These are phyloP conservation scores for Yarrowia deformans DNA, from an alignment of 805 yeast genomes.

Conservation along the genomic window DNA sequence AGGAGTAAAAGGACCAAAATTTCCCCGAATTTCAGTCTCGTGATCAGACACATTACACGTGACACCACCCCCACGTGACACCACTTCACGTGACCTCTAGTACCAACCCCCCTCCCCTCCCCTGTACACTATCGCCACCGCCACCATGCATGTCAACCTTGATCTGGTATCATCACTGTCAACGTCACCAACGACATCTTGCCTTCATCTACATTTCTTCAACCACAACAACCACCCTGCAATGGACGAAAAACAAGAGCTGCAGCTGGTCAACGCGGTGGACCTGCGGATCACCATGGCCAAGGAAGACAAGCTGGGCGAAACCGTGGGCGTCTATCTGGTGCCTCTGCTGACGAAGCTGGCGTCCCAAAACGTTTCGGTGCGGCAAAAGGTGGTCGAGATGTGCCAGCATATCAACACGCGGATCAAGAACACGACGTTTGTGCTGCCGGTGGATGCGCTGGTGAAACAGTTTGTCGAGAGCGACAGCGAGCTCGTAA, in stretches of 20 bases:
- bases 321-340: conserved; percentile 65
- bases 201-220: too few species aligned
- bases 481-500: conserved; percentile 40
- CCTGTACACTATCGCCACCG: conserved; percentile 4
- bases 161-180: background rate
- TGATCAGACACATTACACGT: too few species aligned
- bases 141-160: conserved; percentile 23
- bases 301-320: conserved; percentile 69
- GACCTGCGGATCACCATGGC: conserved; percentile 85
- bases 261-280: conserved; percentile 60
- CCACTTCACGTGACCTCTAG: background rate
- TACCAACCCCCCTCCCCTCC: background rate
- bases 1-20: too few species aligned
- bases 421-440: conserved; percentile 58
- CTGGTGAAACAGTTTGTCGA: conserved; percentile 64
- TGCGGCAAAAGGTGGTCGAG: conserved; percentile 70
- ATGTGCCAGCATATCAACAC: conserved; percentile 72
- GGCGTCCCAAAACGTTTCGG: conserved; percentile 70
- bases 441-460: conserved; percentile 70
- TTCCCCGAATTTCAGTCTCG: too few species aligned
- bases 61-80: too few species aligned
- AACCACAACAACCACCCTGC: background rate
- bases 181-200: background rate
- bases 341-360: conserved; percentile 82
- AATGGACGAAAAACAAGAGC: conserved; percentile 42